Conservation (phyloP, 2,329 filamentous ascomycete species). For the Fusarium sambucinum region DNA sequence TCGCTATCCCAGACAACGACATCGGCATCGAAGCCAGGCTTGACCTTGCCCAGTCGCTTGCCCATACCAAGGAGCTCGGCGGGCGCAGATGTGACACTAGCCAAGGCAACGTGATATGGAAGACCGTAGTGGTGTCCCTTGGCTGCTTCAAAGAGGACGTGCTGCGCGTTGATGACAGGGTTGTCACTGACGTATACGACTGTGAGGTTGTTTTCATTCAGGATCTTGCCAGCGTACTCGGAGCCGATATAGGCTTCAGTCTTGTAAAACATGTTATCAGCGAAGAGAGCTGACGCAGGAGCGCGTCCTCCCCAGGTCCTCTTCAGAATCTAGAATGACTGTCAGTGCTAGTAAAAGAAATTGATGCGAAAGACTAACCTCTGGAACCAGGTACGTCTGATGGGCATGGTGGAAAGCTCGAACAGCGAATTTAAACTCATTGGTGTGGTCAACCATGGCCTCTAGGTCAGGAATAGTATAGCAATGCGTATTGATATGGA, state of each 20-base stretch:
- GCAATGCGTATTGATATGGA: conserved; percentile 78
- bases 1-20: conserved; percentile 73
- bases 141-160: conserved; percentile 74
- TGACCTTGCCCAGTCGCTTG: conserved; percentile 70
- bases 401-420: conserved; percentile 78
- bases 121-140: conserved; percentile 71
- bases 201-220: conserved; percentile 74
- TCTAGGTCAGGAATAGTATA: conserved; percentile 78
- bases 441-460: conserved; percentile 76
- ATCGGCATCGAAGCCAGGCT: conserved; percentile 72
- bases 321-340: conserved; percentile 61
- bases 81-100: conserved; percentile 69
- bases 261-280: conserved; percentile 81
- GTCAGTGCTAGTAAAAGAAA: conserved; percentile 16
- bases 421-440: conserved; percentile 76
- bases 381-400: conserved; percentile 74
- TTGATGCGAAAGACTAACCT: conserved; percentile 56
- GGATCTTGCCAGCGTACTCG: conserved; percentile 73
- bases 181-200: conserved; percentile 79
- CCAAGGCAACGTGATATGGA: conserved; percentile 70
- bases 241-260: conserved; percentile 73
- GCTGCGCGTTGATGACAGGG: conserved; percentile 76
- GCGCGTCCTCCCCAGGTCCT: conserved; percentile 66
- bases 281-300: conserved; percentile 73
- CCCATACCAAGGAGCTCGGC: conserved; percentile 69